Conservation (phyloP, 305 asterid genomes). For the Fraxinus velutina region DNA sequence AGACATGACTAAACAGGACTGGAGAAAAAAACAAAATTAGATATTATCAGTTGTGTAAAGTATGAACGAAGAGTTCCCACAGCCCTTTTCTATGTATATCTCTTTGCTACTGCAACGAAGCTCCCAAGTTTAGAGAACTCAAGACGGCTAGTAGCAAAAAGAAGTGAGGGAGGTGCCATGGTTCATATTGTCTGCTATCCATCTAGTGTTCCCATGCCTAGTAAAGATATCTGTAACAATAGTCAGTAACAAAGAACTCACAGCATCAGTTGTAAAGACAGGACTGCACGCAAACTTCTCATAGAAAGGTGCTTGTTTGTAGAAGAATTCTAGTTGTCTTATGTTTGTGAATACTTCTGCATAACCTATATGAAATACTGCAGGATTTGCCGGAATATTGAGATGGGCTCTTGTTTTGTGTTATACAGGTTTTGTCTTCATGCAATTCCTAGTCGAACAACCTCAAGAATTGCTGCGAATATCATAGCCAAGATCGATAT, state of each 20-base stretch:
- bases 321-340: slow-evolving; percentile 83
- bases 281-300: slow-evolving; percentile 76
- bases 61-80: slow-evolving; percentile 45
- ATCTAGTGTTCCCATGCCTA: slow-evolving; percentile 53
- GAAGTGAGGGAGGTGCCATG: slow-evolving; percentile 67
- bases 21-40: no score
- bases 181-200: slow-evolving; percentile 80
- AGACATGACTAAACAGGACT: no score
- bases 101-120: slow-evolving; percentile 43
- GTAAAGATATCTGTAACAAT: slow-evolving; percentile 47
- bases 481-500: slow-evolving; percentile 69
- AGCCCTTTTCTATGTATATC: slow-evolving; percentile 67
- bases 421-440: slow-evolving; percentile 41
- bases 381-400: slow-evolving; percentile 83
- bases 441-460: slow-evolving; percentile 50
- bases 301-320: slow-evolving; percentile 79
- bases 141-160: slow-evolving; percentile 57
- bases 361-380: slow-evolving; percentile 74
- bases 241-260: slow-evolving; percentile 63
- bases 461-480: slow-evolving; percentile 62
- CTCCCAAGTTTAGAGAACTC: slow-evolving; percentile 59
- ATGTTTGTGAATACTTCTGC: slow-evolving; percentile 72
- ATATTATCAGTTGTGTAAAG: no score
- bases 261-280: slow-evolving; percentile 61
- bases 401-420: slow-evolving; percentile 36